These are phyloP conservation scores for Poronia punctata DNA, from an alignment of 495 filamentous ascomycete species.

Conservation along the genomic window DNA sequence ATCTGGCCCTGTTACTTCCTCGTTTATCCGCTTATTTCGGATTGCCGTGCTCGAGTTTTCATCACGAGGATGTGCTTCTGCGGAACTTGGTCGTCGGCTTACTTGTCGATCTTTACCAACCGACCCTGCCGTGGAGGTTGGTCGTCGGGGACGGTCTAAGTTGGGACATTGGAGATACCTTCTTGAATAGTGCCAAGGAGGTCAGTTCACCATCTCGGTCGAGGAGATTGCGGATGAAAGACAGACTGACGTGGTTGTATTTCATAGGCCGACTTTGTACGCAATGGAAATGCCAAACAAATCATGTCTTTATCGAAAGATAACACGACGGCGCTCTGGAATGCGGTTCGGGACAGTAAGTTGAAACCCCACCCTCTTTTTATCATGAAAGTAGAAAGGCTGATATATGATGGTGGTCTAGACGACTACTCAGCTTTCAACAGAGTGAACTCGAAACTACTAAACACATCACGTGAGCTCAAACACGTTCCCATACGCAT, in stretches of 20 bases:
- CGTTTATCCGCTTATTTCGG: constrained; percentile 71
- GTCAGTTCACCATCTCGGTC: too few relatives aligned
- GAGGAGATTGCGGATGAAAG: too few relatives aligned
- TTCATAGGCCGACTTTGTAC: constrained; percentile 82
- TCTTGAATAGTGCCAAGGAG: constrained; percentile 91
- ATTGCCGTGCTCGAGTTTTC: constrained; percentile 67
- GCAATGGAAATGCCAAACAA: constrained; percentile 83
- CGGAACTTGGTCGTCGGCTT: constrained; percentile 80
- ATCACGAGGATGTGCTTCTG: constrained; percentile 62
- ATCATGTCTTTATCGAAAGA: constrained; percentile 91
- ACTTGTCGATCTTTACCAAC: constrained; percentile 73
- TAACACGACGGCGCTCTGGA: constrained; percentile 82
- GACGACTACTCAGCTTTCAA: constrained; percentile 68
- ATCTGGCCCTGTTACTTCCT: constrained; percentile 71
- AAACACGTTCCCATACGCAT: constrained; percentile 78
- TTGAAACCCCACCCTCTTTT: neutral
- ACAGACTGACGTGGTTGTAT: too few relatives aligned
- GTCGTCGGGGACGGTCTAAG: constrained; percentile 50
- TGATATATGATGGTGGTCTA: constrained; percentile 23
- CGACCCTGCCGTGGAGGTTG: constrained; percentile 67
- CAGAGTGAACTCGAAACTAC: constrained; percentile 67
- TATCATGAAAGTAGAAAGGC: neutral
- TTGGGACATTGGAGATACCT: constrained; percentile 79
- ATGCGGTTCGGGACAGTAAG: constrained; percentile 71
- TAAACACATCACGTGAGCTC: constrained; percentile 67